Evolutionary conservation across 805 yeast genomes (phyloP), one percentile per base, ranked within the genome.

Genomic region (Hanseniaspora guilliermondii): DNA sequence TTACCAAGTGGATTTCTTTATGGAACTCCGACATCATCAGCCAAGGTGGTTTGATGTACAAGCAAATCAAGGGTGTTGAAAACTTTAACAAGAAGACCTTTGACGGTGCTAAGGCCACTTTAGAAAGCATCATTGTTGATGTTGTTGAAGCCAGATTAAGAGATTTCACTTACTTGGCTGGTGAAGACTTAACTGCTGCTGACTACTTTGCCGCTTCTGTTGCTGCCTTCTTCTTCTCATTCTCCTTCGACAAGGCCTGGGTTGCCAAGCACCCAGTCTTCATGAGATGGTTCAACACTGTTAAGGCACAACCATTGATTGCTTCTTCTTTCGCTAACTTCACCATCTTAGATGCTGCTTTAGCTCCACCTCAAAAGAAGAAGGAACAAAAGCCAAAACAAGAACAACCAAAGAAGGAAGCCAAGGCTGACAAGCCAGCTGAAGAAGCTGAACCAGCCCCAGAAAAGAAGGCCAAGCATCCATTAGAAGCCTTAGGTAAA

Each of bases 401-500:
- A 62, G 62, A 60, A 36, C 62, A 62, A 54, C 65, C 68, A 60
- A 68, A 65, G 58, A 40, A 61, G 62, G 62, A 60, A 25, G 62
- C 25, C 16, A 38, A 38, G 41, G 41, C 41, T 9, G 41, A 24
- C 5, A 38, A 38, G 41, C 41, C 41, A 38, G 25, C 41, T 19
- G 41, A 19, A 19, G 24, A 38, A 62, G 48, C 68, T 64, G 52
- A 47, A 25, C 54, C 56, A 30, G 56, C 59, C 37, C 25, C 41
- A 19, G 41, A 19, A 19, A 24, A 38, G 75, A 85, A 85, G 76
- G 78, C 87, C 62, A 84, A 83, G 74, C 97, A 89, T 76, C 96
- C 97, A 67, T 81, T 88, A 70, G 91, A 79, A 70, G 74, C 76
- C 58, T 80, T 89, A 60, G 91, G 89, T 64, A 83, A 79, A 68